Base-by-base conservation (phyloP, 2,329 filamentous ascomycete species). In the Fusarium coicis region DNA sequence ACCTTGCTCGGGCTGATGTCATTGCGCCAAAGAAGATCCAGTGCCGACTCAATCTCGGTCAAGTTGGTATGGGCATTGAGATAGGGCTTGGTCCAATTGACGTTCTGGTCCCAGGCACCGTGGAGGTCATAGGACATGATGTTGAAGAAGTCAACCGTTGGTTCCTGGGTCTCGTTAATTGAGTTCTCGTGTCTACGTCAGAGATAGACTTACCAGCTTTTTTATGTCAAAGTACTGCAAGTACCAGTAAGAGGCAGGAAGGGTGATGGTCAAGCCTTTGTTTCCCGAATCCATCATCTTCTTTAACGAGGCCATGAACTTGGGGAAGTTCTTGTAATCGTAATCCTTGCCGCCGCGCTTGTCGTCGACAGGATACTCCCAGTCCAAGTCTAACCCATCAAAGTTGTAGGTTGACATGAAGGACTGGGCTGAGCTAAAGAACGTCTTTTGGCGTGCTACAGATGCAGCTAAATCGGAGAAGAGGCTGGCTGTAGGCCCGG, bases 361-460 rank as follows among this genome's bases (percentile, higher is more conserved):
- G n/a, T n/a, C n/a, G n/a, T n/a, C n/a, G n/a, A n/a, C n/a, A n/a
- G n/a, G n/a, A n/a, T n/a, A 86, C 63, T 87, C 84, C 85, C 85
- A 86, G 68, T 86, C 84, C 1, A 87, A 59, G 63, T 87, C 85
- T 2, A 84, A 78, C 2, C 85, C 84, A 23, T 73, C 54, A 16
- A 79, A 77, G 1, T 57, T 72, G 23, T 79, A 70, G 5, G 53
- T 58, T 6, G 50, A 28, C 68, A 78, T 68, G 8, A 74, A 74
- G 1, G 26, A 50, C n/a, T n/a, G n/a, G n/a, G n/a, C n/a, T n/a
- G n/a, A n/a, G n/a, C n/a, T n/a, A 67, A 86, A 84, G 63, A 86
- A 86, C 1, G 72, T 63, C 1, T 76, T 74, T 5, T 82, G 77
- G 42, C 75, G 77, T 6, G 50, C 70, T 3, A 64, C 18, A 1